A percentile compares a stretch with the other conserved stretches of the same genome.
phyloP scores from a whole-genome alignment of 345 rosid genomes.

The Citrus glauca region DNA sequence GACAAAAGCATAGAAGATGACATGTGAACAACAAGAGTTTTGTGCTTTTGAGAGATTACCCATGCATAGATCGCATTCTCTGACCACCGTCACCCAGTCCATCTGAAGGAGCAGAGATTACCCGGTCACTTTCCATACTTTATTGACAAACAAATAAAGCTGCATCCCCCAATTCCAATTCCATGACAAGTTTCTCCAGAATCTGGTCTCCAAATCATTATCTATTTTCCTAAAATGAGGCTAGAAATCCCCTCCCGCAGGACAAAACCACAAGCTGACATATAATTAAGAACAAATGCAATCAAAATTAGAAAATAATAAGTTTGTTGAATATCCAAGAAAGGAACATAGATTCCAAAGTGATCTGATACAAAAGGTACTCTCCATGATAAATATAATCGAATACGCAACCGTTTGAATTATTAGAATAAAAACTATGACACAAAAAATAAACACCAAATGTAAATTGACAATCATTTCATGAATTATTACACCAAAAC shows the following conservation, averaged over 20 bases:
- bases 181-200: conserved; percentile 37
- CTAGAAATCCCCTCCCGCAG: conserved; percentile 17
- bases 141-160: conserved; percentile 32
- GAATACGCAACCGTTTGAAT: neutral
- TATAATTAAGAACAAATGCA: neutral
- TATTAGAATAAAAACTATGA: neutral
- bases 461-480: neutral
- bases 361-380: neutral
- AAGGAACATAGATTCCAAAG: neutral
- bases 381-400: neutral
- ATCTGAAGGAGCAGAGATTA: conserved; percentile 50
- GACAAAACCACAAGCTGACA: conserved; percentile 26
- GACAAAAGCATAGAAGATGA: neutral
- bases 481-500: neutral
- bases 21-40: neutral
- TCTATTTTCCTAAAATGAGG: conserved; percentile 24
- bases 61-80: conserved; percentile 57
- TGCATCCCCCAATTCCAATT: conserved; percentile 54
- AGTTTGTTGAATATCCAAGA: neutral
- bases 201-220: conserved; percentile 53
- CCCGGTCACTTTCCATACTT: conserved; percentile 76
- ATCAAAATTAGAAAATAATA: neutral
- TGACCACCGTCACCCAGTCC: conserved; percentile 45
- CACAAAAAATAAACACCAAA: neutral
- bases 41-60: conserved; percentile 43